These are phyloP conservation scores for Vigna hirtella DNA, from an alignment of 306 rosid genomes.

Conservation along the genomic window DNA sequence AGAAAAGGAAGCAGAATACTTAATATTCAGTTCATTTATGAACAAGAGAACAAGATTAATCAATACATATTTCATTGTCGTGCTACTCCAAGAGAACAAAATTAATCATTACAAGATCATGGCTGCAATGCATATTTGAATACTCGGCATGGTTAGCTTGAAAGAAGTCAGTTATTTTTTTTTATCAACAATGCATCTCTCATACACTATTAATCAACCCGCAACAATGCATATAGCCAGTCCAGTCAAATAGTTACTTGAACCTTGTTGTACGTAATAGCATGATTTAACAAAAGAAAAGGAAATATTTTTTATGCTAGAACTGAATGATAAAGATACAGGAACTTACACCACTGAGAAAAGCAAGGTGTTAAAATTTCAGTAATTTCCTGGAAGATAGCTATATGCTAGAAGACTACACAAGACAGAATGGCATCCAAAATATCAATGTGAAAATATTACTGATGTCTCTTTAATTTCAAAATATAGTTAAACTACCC, in stretches of 20 bases:
- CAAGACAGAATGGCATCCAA: conserved; percentile 8
- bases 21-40: conserved; percentile 40
- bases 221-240: conserved; percentile 13
- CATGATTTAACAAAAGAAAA: conserved; percentile 27
- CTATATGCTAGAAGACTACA: not conserved
- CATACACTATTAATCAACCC: conserved; percentile 24
- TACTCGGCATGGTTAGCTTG: conserved; percentile 15
- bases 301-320: not conserved
- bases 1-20: conserved; percentile 32
- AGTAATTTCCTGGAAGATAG: not conserved
- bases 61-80: conserved; percentile 3
- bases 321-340: conserved; percentile 18
- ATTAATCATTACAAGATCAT: conserved; percentile 22
- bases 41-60: not conserved
- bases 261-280: not conserved
- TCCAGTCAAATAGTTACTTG: conserved; percentile 4
- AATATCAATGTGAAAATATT: conserved; percentile 7
- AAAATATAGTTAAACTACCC: conserved; percentile 28
- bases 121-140: not conserved
- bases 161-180: conserved; percentile 17
- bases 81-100: conserved; percentile 28
- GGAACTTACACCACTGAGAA: conserved; percentile 19
- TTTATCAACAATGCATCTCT: not conserved
- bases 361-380: conserved; percentile 14
- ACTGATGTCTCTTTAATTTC: conserved; percentile 7